Evolutionary conservation across 768 basidiomycete genomes (phyloP).

Genomic region (Clitopilus hobsonii): DNA sequence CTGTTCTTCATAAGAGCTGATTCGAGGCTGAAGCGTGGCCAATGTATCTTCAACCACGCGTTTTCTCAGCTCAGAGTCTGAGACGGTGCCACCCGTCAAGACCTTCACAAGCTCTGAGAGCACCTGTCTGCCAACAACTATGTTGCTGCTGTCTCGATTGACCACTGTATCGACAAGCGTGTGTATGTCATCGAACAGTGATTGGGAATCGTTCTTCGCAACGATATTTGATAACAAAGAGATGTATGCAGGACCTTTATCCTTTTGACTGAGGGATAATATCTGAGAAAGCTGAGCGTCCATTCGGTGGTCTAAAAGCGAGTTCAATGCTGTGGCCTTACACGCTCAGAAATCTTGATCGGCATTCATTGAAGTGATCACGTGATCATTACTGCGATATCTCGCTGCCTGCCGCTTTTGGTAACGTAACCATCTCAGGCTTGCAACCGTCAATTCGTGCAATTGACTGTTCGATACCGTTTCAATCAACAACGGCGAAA

Average conservation of each 20-base stretch:
- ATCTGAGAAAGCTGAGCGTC: conserved; percentile 63
- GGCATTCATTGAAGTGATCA: background rate
- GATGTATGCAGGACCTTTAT: conserved; percentile 75
- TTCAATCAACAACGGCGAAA: background rate
- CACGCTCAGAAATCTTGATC: background rate
- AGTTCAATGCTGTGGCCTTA: conserved; percentile 6
- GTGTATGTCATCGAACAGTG: conserved; percentile 55
- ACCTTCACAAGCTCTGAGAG: conserved; percentile 78
- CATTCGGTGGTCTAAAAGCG: conserved; percentile 34
- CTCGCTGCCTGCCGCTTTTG: background rate
- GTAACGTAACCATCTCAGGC: background rate
- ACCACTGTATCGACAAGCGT: conserved; percentile 75
- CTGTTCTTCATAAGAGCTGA: conserved; percentile 95
- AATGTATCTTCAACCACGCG: conserved; percentile 75
- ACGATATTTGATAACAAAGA: conserved; percentile 65
- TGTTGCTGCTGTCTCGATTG: conserved; percentile 74
- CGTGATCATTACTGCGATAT: background rate
- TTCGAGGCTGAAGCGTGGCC: conserved; percentile 62
- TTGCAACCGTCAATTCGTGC: background rate
- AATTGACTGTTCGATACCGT: background rate
- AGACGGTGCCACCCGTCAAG: conserved; percentile 52
- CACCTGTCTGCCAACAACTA: conserved; percentile 87
- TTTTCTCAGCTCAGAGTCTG: conserved; percentile 56
- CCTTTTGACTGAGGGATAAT: conserved; percentile 69
- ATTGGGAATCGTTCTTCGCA: conserved; percentile 39